phyloP scores from a whole-genome alignment of 345 rosid species.

The Syzygium aqueum region DNA sequence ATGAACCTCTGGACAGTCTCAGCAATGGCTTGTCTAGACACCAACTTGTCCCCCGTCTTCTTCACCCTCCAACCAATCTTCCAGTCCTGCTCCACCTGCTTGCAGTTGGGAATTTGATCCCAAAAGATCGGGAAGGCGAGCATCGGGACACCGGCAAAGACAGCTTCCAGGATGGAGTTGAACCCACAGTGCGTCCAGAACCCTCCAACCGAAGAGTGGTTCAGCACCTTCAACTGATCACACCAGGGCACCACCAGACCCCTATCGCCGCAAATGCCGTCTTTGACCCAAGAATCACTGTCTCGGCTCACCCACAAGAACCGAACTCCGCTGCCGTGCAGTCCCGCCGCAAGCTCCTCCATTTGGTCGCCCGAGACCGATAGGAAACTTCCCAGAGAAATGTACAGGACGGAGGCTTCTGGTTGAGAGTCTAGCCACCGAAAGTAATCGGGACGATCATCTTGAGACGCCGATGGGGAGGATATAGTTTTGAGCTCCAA shows the following conservation, averaged over 20 bases:
- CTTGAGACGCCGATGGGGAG: not conserved
- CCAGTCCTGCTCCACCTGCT: slow-evolving; percentile 16
- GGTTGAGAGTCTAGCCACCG: slow-evolving; percentile 34
- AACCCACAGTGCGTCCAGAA: slow-evolving; percentile 30
- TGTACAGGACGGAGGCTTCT: slow-evolving; percentile 18
- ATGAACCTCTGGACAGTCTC: not conserved
- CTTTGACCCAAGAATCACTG: not conserved
- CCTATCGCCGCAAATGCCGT: not conserved
- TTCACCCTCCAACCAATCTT: slow-evolving; percentile 15
- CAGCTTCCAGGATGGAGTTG: slow-evolving; percentile 17
- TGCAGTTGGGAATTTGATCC: slow-evolving; percentile 16
- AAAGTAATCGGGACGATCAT: not conserved
- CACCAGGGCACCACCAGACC: slow-evolving; percentile 49
- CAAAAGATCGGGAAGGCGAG: slow-evolving; percentile 11
- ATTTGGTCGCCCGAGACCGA: slow-evolving; percentile 20
- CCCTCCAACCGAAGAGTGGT: slow-evolving; percentile 17
- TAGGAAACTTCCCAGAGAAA: slow-evolving; percentile 34
- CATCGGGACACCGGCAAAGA: slow-evolving; percentile 15
- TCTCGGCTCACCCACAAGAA: slow-evolving; percentile 29
- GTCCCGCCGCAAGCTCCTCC: slow-evolving; percentile 26
- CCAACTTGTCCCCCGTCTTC: not conserved
- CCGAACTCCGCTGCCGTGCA: slow-evolving; percentile 15
- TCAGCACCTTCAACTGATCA: slow-evolving; percentile 32
- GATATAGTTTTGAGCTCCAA: slow-evolving; percentile 1
- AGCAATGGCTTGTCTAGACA: not conserved